Evolutionary conservation across 2,329 filamentous ascomycete species (phyloP).

Genomic region (Colletotrichum sp.): DNA sequence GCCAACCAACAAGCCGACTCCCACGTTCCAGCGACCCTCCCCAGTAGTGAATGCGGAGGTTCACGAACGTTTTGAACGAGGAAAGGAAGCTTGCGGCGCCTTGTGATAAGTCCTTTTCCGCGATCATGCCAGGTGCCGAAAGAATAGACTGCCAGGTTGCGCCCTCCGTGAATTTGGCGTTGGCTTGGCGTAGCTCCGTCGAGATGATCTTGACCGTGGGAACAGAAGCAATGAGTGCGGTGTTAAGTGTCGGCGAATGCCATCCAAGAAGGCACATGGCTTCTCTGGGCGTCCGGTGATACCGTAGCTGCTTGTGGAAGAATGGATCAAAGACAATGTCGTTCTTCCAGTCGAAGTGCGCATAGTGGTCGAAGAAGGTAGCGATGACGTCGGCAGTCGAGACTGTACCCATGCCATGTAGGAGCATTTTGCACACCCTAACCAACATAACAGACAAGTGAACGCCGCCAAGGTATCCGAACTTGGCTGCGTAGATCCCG

Average conservation of each 20-base stretch:
- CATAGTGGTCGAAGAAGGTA: conserved; percentile 69
- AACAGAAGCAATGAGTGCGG: conserved; percentile 56
- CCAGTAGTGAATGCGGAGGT: conserved; percentile 71
- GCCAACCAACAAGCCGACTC: conserved; percentile 63
- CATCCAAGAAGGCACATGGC: conserved; percentile 68
- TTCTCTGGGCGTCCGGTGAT: conserved; percentile 61
- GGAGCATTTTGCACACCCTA: conserved; percentile 61
- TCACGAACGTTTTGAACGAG: conserved; percentile 59
- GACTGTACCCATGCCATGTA: conserved; percentile 35
- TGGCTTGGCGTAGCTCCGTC: conserved; percentile 55
- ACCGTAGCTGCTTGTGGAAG: conserved; percentile 57
- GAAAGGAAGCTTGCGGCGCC: conserved; percentile 54
- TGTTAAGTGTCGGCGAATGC: conserved; percentile 66
- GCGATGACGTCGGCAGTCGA: conserved; percentile 56
- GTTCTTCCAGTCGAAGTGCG: conserved; percentile 62
- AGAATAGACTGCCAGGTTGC: conserved; percentile 51
- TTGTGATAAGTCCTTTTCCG: neutral
- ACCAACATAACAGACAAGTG: conserved; percentile 68
- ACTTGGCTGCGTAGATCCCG: conserved; percentile 68
- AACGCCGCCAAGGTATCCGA: conserved; percentile 69
- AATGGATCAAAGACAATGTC: conserved; percentile 63
- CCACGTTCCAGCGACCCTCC: conserved; percentile 60
- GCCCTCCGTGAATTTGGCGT: conserved; percentile 38
- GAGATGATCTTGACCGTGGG: conserved; percentile 57
- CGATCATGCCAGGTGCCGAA: neutral